Evolutionary conservation across 2,329 filamentous ascomycete genomes (phyloP), one percentile per base, ranked within the genome.

Genomic region (Exophiala xenobiotica): DNA sequence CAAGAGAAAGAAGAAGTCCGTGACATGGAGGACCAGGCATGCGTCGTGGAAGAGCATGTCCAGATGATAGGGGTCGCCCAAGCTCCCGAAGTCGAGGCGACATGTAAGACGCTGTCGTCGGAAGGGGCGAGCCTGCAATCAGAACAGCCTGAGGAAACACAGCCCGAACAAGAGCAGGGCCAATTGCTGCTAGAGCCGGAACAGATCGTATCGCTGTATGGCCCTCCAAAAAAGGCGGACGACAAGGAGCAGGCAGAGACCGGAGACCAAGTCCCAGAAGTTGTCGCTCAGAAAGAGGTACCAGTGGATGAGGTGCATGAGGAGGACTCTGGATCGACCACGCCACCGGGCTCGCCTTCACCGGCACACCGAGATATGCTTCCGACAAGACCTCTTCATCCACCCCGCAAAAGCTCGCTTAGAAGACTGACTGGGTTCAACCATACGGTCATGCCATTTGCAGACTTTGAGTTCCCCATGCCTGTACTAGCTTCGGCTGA

Each of bases 341-440:
- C 38, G 12, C 38, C 38, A 11, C 38, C 38, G 3, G 20, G 38
- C 20, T 40, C 38, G 18, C 45, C 45, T 19, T 14, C 16, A 12
- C 35, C 23, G 12, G 40, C 19, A n/a, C 26, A 11, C 22, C 33
- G 14, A 24, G 31, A 7, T 19, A 16, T n/a, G 29, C n/a, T 20
- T n/a, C n/a, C 39, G n/a, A 38, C 23, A 18, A 6, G n/a, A n/a
- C 9, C 45, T 14, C 19, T 6, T 8, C 38, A 41, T 18, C 49
- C 49, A 18, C 49, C 49, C 20, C 42, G 49, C 16, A 52, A 52
- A 33, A 52, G 49, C 43, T 52, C 49, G 19, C 27, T 52, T 6
- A 52, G 27, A 27, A 45, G 20, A 46, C 22, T 46, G 12, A 38
- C 45, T 19, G 23, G 31, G 9, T 29, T 43, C 19, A 42, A 35